Evolutionary conservation across 2,329 filamentous ascomycete species (phyloP), one percentile per base, ranked within the genome.

Genomic region (Fusarium sp.): DNA sequence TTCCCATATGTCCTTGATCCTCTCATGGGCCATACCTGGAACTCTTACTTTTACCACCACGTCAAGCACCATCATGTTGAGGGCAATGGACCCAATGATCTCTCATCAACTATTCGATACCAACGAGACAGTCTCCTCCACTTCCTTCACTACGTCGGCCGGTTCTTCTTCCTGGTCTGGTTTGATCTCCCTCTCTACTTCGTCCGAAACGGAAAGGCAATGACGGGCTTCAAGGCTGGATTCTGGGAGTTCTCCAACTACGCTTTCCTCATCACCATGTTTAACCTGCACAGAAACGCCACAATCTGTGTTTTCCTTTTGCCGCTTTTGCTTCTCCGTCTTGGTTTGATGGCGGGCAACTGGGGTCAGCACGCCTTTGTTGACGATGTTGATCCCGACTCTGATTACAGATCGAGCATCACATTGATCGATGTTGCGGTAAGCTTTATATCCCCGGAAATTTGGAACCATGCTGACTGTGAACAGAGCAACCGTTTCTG

Each of bases 1-100:
- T 94, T 94, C 71, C 92, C 92, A 0, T 95, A 93, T 75, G 78
- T 94, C 39, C 82, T 88, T 13, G 91, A 94, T 70, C 92, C 92
- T 0, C 79, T 95, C 58, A 91, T 93, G 87, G 92, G 92, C 13
- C 92, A 95, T 75, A 94, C 92, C 0, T 94, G 92, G 91, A 93
- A 95, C 80, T 91, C 90, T 3, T 95, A 95, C 80, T 95, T 87
- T 77, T 94, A 93, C 75, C 92, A 95, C 76, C 92, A 95, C 74
- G 91, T 94, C 75, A 95, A 95, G 82, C 92, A 94, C 75, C 92
- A 95, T 75, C 92, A 95, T 70, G 89, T 94, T 57, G 92, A 94
- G 79, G 91, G 89, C 66, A 95, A 95, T 73, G 92, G 92, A 0
- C 91, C 92, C 0, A 85, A 90, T 46, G 92, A 95, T 74, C 83